Evolutionary conservation across 2,329 filamentous ascomycete species (phyloP).

Genomic region (Coniochaeta sp.): DNA sequence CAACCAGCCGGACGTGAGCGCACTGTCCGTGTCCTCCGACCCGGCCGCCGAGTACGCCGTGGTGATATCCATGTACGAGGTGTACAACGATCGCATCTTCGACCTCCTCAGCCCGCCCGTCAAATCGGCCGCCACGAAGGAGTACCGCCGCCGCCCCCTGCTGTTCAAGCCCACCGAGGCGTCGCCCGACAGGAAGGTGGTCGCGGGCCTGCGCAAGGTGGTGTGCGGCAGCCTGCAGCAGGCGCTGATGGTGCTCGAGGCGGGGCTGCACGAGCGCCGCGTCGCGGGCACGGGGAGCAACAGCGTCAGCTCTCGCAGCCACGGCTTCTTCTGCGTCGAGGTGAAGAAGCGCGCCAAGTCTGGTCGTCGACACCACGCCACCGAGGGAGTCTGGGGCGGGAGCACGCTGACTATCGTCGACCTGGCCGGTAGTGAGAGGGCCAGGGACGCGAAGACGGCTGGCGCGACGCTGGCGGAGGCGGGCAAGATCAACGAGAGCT

Average conservation of each 20-base stretch:
- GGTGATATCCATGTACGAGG: constrained; percentile 95
- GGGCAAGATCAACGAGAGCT: constrained; percentile 94
- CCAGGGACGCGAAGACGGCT: constrained; percentile 86
- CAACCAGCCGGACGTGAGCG: constrained; percentile 65
- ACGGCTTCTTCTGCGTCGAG: constrained; percentile 94
- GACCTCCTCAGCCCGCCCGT: constrained; percentile 69
- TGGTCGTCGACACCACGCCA: constrained; percentile 36
- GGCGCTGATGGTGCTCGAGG: constrained; percentile 82
- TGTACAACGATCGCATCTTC: constrained; percentile 97
- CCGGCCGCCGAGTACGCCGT: constrained; percentile 74
- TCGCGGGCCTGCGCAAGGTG: constrained; percentile 85
- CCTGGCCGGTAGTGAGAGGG: constrained; percentile 86
- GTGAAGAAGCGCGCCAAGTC: constrained; percentile 66
- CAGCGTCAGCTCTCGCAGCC: constrained; percentile 83
- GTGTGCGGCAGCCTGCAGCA: constrained; percentile 77
- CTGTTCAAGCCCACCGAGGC: constrained; percentile 88
- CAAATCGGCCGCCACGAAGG: constrained; percentile 56
- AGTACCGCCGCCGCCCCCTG: constrained; percentile 68
- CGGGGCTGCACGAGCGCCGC: constrained; percentile 76
- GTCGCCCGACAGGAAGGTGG: constrained; percentile 87
- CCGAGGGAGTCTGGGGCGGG: constrained; percentile 60
- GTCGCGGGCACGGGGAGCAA: constrained; percentile 91
- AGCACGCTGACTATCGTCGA: constrained; percentile 85
- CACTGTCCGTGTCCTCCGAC: constrained; percentile 60
- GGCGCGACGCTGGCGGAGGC: constrained; percentile 90